These are phyloP conservation scores for Capsicum chinense DNA, from an alignment of 257 asterid species.

Conservation along the genomic window DNA sequence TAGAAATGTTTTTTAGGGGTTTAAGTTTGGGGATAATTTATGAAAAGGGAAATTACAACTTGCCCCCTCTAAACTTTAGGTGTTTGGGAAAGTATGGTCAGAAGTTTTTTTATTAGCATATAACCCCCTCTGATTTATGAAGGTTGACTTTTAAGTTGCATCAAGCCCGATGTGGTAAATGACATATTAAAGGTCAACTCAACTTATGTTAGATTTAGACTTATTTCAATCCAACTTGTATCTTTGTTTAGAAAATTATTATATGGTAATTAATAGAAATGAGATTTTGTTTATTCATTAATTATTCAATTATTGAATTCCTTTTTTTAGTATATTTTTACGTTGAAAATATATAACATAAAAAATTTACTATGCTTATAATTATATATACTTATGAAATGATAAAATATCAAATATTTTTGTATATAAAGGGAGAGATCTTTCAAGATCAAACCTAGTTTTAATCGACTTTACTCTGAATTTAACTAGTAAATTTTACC, in stretches of 20 bases:
- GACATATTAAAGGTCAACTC: background rate
- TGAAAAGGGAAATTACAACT: background rate
- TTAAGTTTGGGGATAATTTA: background rate
- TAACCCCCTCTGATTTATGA: background rate
- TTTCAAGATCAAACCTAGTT: background rate
- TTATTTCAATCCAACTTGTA: background rate
- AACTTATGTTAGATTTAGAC: background rate
- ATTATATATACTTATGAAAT: background rate
- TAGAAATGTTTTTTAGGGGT: background rate
- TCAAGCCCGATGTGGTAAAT: background rate
- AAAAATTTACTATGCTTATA: background rate
- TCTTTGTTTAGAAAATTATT: background rate
- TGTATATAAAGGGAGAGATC: background rate
- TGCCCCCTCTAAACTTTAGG: background rate
- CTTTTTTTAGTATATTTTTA: background rate
- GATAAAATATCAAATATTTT: too few relatives aligned
- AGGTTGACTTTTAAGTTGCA: background rate
- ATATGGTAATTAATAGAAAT: background rate
- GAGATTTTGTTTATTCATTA: background rate
- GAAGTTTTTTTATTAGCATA: background rate
- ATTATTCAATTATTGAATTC: background rate
- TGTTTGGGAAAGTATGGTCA: background rate
- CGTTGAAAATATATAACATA: background rate
- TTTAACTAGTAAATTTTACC: background rate
- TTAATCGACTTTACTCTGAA: background rate